A percentile compares a stretch with the other conserved stretches of the same genome.
These are phyloP conservation scores for Lachnellula cervina DNA, from an alignment of 2,329 filamentous ascomycete species.

Conservation along the genomic window DNA sequence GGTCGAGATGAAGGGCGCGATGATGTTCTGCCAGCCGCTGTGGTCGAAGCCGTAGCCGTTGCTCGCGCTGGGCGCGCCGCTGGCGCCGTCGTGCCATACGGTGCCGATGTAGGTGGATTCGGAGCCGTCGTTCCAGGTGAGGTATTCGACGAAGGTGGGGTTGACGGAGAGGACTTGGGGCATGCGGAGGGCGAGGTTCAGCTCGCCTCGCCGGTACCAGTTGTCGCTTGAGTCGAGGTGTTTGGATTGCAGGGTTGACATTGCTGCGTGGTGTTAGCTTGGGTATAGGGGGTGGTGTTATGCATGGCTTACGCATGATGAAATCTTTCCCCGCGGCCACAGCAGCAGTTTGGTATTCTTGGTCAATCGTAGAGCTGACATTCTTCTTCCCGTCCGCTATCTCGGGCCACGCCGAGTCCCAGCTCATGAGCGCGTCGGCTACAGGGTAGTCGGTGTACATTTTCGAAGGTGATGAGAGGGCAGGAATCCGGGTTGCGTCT, in stretches of 20 bases:
- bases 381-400: conserved; percentile 19
- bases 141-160: conserved; percentile 36
- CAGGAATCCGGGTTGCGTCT: conserved; percentile 8
- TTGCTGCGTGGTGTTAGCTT: background rate
- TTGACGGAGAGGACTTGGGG: conserved; percentile 29
- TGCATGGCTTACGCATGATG: conserved; percentile 34
- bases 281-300: background rate
- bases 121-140: conserved; percentile 39
- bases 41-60: conserved; percentile 33
- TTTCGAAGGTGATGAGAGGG: conserved; percentile 11
- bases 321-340: conserved; percentile 32
- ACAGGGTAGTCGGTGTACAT: conserved; percentile 26
- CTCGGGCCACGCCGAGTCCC: conserved; percentile 34
- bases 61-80: conserved; percentile 21
- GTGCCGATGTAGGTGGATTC: conserved; percentile 39
- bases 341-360: conserved; percentile 28
- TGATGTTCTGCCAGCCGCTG: conserved; percentile 33
- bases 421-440: conserved; percentile 35
- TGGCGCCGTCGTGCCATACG: conserved; percentile 33
- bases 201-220: conserved; percentile 35
- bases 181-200: conserved; percentile 33
- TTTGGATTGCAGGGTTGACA: conserved; percentile 37
- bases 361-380: conserved; percentile 30
- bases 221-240: conserved; percentile 29
- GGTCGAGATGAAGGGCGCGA: conserved; percentile 34